phyloP scores from a whole-genome alignment of 2,329 filamentous ascomycete species.

The Colletotrichum incanum region DNA sequence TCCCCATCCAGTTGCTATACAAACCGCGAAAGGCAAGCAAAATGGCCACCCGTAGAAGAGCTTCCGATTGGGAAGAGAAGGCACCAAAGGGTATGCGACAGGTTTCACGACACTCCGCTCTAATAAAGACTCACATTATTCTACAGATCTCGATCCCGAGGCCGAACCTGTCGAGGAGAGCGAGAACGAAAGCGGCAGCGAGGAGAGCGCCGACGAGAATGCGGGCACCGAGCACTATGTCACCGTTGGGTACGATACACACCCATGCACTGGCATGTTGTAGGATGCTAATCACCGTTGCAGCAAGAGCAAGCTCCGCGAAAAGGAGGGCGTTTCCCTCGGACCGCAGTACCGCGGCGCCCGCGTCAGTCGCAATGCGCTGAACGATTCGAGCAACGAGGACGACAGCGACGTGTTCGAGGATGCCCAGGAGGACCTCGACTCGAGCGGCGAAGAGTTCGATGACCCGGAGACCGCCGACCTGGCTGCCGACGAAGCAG shows the following conservation, averaged over 20 bases:
- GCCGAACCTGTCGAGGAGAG: conserved; percentile 36
- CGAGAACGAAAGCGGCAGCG: conserved; percentile 62
- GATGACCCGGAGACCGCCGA: conserved; percentile 72
- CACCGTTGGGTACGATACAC: conserved; percentile 72
- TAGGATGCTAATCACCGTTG: conserved; percentile 17
- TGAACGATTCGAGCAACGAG: conserved; percentile 58
- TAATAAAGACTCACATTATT: conserved; percentile 5
- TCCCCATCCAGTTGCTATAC: conserved; percentile 8
- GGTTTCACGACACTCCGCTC: not conserved
- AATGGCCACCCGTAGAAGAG: conserved; percentile 35
- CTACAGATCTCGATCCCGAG: conserved; percentile 43
- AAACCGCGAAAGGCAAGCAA: conserved; percentile 12
- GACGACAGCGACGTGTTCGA: conserved; percentile 67
- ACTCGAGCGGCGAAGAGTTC: conserved; percentile 62
- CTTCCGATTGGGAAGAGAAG: conserved; percentile 42
- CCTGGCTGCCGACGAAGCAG: conserved; percentile 65
- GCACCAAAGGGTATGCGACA: conserved; percentile 38
- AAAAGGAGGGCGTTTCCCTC: conserved; percentile 77
- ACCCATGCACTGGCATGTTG: not conserved
- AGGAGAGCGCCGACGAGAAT: conserved; percentile 61
- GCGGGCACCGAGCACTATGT: conserved; percentile 90
- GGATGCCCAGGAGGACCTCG: conserved; percentile 54
- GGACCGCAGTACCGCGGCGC: conserved; percentile 87
- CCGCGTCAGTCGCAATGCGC: conserved; percentile 78
- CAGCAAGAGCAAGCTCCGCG: conserved; percentile 87